Conservation (phyloP, 768 basidiomycete genomes). For the Psilocybe tampanensis region DNA sequence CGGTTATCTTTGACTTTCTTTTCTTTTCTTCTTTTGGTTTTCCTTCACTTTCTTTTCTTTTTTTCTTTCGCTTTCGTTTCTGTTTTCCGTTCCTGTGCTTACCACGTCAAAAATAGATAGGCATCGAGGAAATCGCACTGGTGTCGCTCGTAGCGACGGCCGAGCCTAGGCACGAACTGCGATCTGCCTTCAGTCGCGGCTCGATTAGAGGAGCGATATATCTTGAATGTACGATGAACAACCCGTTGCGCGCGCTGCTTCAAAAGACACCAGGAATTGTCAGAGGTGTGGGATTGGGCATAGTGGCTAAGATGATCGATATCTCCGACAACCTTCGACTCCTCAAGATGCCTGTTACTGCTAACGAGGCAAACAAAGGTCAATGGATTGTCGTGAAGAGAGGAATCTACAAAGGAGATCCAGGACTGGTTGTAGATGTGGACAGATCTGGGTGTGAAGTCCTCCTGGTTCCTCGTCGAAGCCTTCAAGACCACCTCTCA, state of each 20-base stretch:
- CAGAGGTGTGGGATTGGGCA: neutral
- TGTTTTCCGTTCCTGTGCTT: no score
- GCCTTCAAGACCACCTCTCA: no score
- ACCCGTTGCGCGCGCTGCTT: neutral
- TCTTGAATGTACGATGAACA: conserved; percentile 10
- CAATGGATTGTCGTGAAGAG: neutral
- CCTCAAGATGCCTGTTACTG: neutral
- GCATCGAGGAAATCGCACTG: neutral
- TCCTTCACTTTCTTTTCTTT: no score
- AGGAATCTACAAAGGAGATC: neutral
- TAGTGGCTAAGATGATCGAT: neutral
- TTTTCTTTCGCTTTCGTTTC: no score
- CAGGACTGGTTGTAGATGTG: neutral
- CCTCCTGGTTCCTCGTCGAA: neutral
- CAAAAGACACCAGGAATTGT: conserved; percentile 5
- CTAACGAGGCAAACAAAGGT: neutral
- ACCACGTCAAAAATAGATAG: no score
- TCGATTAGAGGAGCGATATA: conserved; percentile 15
- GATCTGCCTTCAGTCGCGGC: conserved; percentile 11
- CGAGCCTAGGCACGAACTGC: neutral
- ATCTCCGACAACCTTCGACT: neutral
- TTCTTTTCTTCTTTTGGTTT: no score
- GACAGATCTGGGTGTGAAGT: neutral
- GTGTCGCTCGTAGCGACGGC: neutral
- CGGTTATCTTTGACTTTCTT: no score